These are phyloP conservation scores for Fraxinus americana DNA, from an alignment of 257 asterid species.

Conservation along the genomic window DNA sequence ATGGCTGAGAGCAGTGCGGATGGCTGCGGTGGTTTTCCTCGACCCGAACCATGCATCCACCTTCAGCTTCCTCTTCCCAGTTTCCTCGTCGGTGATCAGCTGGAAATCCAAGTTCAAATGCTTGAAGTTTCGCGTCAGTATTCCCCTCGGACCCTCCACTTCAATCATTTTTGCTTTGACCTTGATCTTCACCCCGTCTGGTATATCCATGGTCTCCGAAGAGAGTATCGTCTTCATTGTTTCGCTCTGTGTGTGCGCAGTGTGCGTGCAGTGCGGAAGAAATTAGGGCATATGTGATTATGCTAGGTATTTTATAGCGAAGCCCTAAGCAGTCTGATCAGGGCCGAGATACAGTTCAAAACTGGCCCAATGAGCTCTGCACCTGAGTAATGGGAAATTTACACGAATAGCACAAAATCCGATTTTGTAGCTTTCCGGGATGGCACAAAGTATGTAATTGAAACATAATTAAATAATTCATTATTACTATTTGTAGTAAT, in stretches of 20 bases:
- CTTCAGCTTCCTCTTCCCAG: slow-evolving; percentile 78
- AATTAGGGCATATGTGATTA: not conserved
- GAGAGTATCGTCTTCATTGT: slow-evolving; percentile 74
- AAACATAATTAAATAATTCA: too few species aligned
- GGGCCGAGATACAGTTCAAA: not conserved
- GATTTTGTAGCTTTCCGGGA: too few species aligned
- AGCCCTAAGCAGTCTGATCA: slow-evolving; percentile 1
- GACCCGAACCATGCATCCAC: slow-evolving; percentile 84
- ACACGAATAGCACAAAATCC: too few species aligned
- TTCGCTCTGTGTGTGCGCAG: not conserved
- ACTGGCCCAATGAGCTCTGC: not conserved
- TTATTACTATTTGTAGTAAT: too few species aligned
- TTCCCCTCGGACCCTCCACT: slow-evolving; percentile 86
- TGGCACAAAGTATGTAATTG: too few species aligned
- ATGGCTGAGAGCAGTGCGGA: slow-evolving; percentile 84
- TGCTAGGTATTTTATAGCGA: not conserved
- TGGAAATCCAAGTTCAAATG: slow-evolving; percentile 81
- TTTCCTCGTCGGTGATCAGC: slow-evolving; percentile 63
- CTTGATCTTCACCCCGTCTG: slow-evolving; percentile 70
- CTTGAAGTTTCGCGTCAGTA: slow-evolving; percentile 63
- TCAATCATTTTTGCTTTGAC: slow-evolving; percentile 72
- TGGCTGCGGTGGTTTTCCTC: slow-evolving; percentile 77
- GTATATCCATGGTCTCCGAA: slow-evolving; percentile 77
- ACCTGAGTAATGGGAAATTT: not conserved
- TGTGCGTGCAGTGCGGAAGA: not conserved